phyloP scores from a whole-genome alignment of 192 early-diverging fungal species.

The Dissophora globulifera region DNA sequence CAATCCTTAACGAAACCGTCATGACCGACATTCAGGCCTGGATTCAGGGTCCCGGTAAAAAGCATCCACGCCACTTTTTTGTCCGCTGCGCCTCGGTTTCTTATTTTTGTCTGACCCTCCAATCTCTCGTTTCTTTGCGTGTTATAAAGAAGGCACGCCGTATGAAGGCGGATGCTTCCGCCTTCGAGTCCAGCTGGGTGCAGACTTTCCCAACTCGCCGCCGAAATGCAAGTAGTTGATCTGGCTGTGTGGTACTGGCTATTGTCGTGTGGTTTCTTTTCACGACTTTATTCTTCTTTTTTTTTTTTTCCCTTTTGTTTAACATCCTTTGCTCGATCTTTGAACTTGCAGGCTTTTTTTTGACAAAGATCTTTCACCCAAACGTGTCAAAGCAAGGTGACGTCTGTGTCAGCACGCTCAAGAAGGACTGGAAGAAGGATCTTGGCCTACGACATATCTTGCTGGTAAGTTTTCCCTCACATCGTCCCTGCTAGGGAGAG shows the following conservation, averaged over 20 bases:
- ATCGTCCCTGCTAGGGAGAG: too few relatives aligned
- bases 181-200: conserved; percentile 73
- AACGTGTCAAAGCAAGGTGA: conserved; percentile 91
- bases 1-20: conserved; percentile 76
- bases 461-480: conserved; percentile 66
- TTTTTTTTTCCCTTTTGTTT: conserved; percentile 10
- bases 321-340: background rate
- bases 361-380: conserved; percentile 97
- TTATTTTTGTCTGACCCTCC: too few relatives aligned
- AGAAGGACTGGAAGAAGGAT: conserved; percentile 95
- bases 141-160: conserved; percentile 75
- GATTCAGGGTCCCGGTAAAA: conserved; percentile 82
- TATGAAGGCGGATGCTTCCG: conserved; percentile 85
- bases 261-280: too few relatives aligned
- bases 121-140: background rate
- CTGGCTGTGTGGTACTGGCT: too few relatives aligned
- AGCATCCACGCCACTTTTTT: too few relatives aligned
- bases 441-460: conserved; percentile 87
- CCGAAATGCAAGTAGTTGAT: conserved; percentile 73
- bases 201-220: conserved; percentile 83
- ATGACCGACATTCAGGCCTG: conserved; percentile 87
- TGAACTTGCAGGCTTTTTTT: conserved; percentile 69
- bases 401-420: conserved; percentile 95
- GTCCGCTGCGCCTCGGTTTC: background rate
- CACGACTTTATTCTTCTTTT: background rate